Evolutionary conservation across 768 basidiomycete genomes (phyloP).

Genomic region (Cystobasidium ongulense): DNA sequence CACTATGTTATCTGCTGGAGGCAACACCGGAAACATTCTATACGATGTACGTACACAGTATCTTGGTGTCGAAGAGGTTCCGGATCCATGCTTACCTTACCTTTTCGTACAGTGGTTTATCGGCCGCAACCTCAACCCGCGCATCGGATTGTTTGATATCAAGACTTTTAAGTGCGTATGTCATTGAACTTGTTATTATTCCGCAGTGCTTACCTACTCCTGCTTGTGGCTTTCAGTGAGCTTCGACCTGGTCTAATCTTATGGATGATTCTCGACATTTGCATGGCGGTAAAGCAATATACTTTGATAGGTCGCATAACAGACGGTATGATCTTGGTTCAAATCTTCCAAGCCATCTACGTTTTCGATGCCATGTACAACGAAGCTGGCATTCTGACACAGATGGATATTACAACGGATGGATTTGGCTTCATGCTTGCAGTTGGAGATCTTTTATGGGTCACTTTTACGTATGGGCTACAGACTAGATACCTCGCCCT

Average conservation of each 20-base stretch:
- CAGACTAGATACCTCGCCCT: conserved; percentile 95
- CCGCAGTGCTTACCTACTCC: too few relatives aligned
- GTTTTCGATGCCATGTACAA: conserved; percentile 79
- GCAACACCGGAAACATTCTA: conserved; percentile 74
- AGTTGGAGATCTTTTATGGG: conserved; percentile 83
- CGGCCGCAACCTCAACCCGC: conserved; percentile 88
- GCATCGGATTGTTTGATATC: conserved; percentile 65
- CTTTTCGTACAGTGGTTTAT: conserved; percentile 64
- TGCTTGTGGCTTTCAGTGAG: conserved; percentile 53
- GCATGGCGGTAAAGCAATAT: conserved; percentile 84
- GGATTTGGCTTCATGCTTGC: conserved; percentile 98
- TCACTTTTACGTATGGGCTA: conserved; percentile 86
- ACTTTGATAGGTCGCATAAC: conserved; percentile 53
- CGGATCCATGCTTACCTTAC: not conserved
- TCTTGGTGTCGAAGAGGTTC: not conserved
- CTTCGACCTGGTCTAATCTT: conserved; percentile 82
- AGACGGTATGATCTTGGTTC: conserved; percentile 84
- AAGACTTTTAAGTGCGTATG: conserved; percentile 52
- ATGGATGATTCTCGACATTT: conserved; percentile 82
- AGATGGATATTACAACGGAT: conserved; percentile 96
- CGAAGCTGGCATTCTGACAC: conserved; percentile 82
- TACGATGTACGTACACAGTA: conserved; percentile 65
- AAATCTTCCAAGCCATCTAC: conserved; percentile 78
- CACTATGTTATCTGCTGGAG: conserved; percentile 80
- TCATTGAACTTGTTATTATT: too few relatives aligned